Conservation (phyloP, 2,329 filamentous ascomycete genomes). For the Rhytidhysteron rufulum region DNA sequence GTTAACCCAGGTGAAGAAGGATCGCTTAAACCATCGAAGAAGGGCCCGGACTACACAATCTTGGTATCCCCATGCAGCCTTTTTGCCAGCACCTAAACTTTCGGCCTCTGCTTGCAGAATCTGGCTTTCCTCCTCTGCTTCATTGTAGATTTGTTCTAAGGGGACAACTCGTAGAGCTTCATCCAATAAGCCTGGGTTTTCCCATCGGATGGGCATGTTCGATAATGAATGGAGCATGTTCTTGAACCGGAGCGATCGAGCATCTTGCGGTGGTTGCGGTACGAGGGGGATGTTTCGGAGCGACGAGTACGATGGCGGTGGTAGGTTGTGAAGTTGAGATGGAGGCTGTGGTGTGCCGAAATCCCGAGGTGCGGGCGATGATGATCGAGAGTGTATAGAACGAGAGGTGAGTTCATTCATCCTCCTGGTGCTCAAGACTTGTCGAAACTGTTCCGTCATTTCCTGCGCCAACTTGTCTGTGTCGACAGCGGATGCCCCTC, state of each 20-base stretch:
- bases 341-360: conserved; percentile 38
- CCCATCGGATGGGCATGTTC: conserved; percentile 85
- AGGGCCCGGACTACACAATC: conserved; percentile 91
- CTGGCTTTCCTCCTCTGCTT: conserved; percentile 91
- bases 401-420: conserved; percentile 74
- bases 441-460: conserved; percentile 79
- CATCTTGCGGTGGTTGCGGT: conserved; percentile 65
- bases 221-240: conserved; percentile 83
- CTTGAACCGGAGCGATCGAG: conserved; percentile 46
- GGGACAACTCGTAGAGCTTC: conserved; percentile 85
- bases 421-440: conserved; percentile 78
- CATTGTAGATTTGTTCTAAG: conserved; percentile 83
- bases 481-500: conserved; percentile 22
- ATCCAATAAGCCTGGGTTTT: conserved; percentile 91
- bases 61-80: conserved; percentile 93
- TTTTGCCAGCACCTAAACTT: conserved; percentile 75
- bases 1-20: conserved; percentile 96
- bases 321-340: conserved; percentile 22
- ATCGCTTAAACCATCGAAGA: conserved; percentile 91
- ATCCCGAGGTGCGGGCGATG: conserved; percentile 55
- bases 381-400: conserved; percentile 54
- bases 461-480: conserved; percentile 59
- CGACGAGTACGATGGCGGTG: conserved; percentile 59
- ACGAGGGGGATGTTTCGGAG: conserved; percentile 63
- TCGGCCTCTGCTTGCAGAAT: conserved; percentile 82